phyloP scores from a whole-genome alignment of 306 rosid genomes.

The Dryas octopetala region DNA sequence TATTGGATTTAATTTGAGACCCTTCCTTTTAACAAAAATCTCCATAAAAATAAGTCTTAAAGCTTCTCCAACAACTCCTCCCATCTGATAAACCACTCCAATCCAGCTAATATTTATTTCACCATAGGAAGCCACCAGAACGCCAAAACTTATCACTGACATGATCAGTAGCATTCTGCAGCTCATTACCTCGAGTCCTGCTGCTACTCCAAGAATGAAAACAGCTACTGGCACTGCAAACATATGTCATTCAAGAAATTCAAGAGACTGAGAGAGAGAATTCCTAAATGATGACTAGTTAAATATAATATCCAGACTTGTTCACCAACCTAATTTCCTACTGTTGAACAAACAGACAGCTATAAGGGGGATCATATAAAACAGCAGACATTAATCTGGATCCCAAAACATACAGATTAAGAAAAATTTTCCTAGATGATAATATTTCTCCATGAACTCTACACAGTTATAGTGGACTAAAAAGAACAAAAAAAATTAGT shows the following conservation, averaged over 20 bases:
- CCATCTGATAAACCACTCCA: conserved; percentile 99
- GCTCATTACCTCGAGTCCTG: conserved; percentile 93
- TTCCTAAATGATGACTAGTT: conserved; percentile 17
- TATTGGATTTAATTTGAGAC: conserved; percentile 89
- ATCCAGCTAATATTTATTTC: conserved; percentile 92
- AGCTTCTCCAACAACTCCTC: conserved; percentile 99
- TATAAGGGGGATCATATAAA: not conserved
- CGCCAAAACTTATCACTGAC: conserved; percentile 97
- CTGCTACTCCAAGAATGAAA: conserved; percentile 91
- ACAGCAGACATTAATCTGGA: conserved; percentile 10
- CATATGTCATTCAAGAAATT: conserved; percentile 23
- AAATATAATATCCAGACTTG: conserved; percentile 13
- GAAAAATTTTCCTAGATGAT: conserved; percentile 18
- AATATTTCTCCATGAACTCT: conserved; percentile 18
- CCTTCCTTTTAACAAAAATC: conserved; percentile 92
- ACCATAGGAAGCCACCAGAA: conserved; percentile 93
- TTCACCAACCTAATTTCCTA: conserved; percentile 22
- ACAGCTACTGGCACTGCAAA: conserved; percentile 99
- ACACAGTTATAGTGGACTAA: conserved; percentile 19
- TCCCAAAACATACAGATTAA: conserved; percentile 16
- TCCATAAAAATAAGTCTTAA: conserved; percentile 97
- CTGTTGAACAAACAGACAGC: conserved; percentile 11
- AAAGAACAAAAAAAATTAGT: conserved; percentile 15
- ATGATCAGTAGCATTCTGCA: conserved; percentile 88
- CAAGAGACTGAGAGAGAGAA: conserved; percentile 8